Conservation (phyloP, 2,329 filamentous ascomycete genomes). For the Calonectria leucothoes region DNA sequence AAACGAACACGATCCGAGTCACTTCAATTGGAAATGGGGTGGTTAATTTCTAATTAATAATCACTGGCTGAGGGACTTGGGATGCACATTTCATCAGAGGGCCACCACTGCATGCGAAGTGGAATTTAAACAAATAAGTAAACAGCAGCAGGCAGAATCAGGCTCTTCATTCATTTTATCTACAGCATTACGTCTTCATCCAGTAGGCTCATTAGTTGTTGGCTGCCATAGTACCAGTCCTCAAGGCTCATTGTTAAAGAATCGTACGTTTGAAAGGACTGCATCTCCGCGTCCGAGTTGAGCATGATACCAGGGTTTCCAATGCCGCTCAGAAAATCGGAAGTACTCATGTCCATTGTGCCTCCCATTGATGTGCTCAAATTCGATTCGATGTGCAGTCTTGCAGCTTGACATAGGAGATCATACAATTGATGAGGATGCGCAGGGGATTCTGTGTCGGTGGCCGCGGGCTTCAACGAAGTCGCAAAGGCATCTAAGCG, state of each 20-base stretch:
- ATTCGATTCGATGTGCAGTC: conserved; percentile 37
- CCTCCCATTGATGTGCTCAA: neutral
- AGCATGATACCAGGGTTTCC: neutral
- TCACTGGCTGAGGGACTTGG: neutral
- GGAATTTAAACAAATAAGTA: neutral
- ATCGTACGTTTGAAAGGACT: neutral
- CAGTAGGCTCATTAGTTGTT: conserved; percentile 31
- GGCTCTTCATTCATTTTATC: neutral
- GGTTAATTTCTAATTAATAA: neutral
- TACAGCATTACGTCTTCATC: conserved; percentile 26
- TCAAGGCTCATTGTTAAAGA: neutral
- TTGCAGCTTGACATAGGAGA: conserved; percentile 47
- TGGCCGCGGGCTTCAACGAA: conserved; percentile 40
- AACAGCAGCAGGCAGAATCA: too few species aligned
- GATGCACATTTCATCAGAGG: neutral
- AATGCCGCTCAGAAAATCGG: fast-evolving
- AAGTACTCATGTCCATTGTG: too few species aligned
- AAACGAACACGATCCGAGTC: neutral
- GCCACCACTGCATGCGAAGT: neutral
- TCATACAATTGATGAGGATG: conserved; percentile 49
- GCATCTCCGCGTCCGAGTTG: neutral
- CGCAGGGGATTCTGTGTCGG: conserved; percentile 32
- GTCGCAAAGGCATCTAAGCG: conserved; percentile 45
- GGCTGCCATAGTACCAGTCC: conserved; percentile 31
- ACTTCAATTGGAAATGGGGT: neutral